Evolutionary conservation across 805 yeast species (phyloP).

Genomic region (Torulaspora delbrueckii): DNA sequence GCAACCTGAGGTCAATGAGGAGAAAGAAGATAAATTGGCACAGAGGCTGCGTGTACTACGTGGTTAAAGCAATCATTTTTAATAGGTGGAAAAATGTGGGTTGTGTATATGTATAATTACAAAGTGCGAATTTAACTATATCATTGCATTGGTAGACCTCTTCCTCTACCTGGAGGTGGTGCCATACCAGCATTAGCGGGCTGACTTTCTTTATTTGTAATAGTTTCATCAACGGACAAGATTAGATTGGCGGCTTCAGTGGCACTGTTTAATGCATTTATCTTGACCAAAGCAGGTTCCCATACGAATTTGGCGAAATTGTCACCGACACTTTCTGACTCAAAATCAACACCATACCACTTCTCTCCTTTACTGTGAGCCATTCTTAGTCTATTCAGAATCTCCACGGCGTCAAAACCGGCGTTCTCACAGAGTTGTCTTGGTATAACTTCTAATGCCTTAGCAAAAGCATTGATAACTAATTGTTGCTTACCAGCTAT

Average conservation of each 20-base stretch:
- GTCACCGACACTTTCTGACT: constrained; percentile 72
- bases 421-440: constrained; percentile 97
- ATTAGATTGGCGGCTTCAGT: constrained; percentile 94
- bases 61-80: constrained; percentile 25
- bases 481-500: constrained; percentile 96
- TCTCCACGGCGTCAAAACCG: constrained; percentile 97
- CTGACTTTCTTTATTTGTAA: constrained; percentile 63
- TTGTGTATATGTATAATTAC: constrained; percentile 7
- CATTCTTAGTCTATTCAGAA: constrained; percentile 84
- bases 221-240: constrained; percentile 93
- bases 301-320: constrained; percentile 85
- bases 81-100: neutral
- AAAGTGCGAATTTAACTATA: constrained; percentile 8
- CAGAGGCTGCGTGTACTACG: constrained; percentile 87
- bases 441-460: constrained; percentile 92
- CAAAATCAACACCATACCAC: constrained; percentile 93
- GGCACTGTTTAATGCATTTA: constrained; percentile 91
- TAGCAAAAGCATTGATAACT: constrained; percentile 86
- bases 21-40: constrained; percentile 80
- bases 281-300: constrained; percentile 96
- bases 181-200: constrained; percentile 47
- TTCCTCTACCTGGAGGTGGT: constrained; percentile 54
- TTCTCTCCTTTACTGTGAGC: constrained; percentile 89
- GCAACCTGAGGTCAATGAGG: constrained; percentile 47
- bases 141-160: constrained; percentile 54